Evolutionary conservation across 352 stramenopile genomes (phyloP).

Genomic region (Phytophthora fragariae): DNA sequence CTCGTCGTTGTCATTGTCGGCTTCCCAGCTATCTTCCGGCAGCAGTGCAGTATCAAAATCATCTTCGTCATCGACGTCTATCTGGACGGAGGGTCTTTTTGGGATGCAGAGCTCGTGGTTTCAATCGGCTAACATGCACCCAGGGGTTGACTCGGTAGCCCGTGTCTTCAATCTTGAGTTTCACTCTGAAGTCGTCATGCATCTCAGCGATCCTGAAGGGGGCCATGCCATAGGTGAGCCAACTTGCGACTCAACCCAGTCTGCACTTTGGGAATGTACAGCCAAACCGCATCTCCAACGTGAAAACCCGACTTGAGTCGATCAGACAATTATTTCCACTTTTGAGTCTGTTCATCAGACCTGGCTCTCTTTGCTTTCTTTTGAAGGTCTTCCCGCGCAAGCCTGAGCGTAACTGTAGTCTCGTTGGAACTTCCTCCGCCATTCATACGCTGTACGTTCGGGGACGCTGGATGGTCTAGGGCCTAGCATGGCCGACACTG

Average conservation of each 20-base stretch:
- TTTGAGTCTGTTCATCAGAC: background rate
- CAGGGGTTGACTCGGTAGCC: background rate
- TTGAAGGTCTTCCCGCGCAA: conserved; percentile 3
- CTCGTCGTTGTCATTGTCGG: no score
- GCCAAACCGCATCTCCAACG: no score
- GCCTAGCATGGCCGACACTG: background rate
- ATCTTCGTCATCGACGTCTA: no score
- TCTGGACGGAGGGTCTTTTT: no score
- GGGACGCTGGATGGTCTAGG: background rate
- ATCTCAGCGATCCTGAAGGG: conserved; percentile 6
- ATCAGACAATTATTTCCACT: background rate
- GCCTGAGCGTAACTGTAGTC: conserved; percentile 7
- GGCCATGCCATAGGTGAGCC: conserved; percentile 9
- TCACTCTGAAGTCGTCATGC: background rate
- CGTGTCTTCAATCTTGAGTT: background rate
- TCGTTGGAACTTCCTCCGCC: conserved; percentile 5
- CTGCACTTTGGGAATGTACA: no score
- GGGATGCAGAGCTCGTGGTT: background rate
- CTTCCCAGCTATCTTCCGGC: no score
- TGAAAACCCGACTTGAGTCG: background rate
- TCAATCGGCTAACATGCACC: conserved; percentile 1
- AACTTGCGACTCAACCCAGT: background rate
- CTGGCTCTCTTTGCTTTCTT: background rate
- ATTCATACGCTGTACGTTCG: background rate
- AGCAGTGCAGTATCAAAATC: no score